These are phyloP conservation scores for Gnetum montanum DNA, from an alignment of 75 land plant genomes.

Conservation along the genomic window DNA sequence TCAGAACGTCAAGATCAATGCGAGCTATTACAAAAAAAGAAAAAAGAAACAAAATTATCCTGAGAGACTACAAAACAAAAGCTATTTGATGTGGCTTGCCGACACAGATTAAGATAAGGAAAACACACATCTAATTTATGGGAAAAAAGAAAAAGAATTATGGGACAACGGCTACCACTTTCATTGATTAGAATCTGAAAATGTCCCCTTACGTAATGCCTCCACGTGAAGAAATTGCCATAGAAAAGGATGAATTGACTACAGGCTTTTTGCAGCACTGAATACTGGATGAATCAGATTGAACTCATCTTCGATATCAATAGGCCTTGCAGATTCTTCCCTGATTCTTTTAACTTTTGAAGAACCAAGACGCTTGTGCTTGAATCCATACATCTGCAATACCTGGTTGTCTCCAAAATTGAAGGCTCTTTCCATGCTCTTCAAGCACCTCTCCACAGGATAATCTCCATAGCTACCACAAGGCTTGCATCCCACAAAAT, in stretches of 20 bases:
- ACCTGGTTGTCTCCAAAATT: slow-evolving; percentile 85
- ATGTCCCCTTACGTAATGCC: background rate
- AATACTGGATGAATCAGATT: slow-evolving; percentile 13
- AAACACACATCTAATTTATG: too few relatives aligned
- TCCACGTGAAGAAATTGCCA: background rate
- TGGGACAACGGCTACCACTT: too few relatives aligned
- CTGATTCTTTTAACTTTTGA: slow-evolving; percentile 58
- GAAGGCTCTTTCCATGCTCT: slow-evolving; percentile 80
- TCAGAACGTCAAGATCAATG: too few relatives aligned
- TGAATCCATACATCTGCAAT: slow-evolving; percentile 58
- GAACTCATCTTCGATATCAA: slow-evolving; percentile 26
- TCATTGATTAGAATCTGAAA: too few relatives aligned
- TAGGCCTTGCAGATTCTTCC: slow-evolving; percentile 48
- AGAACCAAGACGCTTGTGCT: slow-evolving; percentile 38
- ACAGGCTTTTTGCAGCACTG: slow-evolving; percentile 8
- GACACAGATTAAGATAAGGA: too few relatives aligned
- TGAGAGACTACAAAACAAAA: too few relatives aligned
- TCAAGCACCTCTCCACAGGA: slow-evolving; percentile 58
- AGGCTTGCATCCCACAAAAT: slow-evolving; percentile 88
- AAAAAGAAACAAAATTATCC: too few relatives aligned
- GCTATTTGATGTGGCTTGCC: too few relatives aligned
- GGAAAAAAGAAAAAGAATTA: too few relatives aligned
- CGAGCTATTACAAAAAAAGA: too few relatives aligned
- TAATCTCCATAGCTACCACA: slow-evolving; percentile 78
- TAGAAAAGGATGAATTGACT: background rate